Conservation (phyloP, 306 rosid species). For the Sphenostylis stenocarpa region DNA sequence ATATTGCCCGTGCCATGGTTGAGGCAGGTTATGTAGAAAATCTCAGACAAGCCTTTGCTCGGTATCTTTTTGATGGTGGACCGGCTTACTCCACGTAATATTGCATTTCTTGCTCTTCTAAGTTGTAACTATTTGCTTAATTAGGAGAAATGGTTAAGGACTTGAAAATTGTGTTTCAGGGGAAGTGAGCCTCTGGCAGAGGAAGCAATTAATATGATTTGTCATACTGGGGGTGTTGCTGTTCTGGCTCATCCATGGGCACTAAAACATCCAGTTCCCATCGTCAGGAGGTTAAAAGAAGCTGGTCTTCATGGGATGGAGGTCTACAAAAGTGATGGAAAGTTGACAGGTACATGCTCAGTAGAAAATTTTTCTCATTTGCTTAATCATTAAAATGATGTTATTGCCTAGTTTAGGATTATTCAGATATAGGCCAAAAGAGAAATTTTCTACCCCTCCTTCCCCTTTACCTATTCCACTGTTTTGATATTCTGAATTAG, state of each 20-base stretch:
- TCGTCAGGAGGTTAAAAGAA: constrained; percentile 73
- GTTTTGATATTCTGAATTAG: not conserved
- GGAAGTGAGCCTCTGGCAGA: constrained; percentile 89
- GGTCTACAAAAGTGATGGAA: constrained; percentile 91
- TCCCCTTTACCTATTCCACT: not conserved
- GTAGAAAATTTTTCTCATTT: not conserved
- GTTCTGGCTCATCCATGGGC: constrained; percentile 99
- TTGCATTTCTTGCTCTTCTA: constrained; percentile 35
- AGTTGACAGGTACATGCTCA: constrained; percentile 60
- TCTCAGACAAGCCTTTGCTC: constrained; percentile 85
- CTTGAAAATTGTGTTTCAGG: constrained; percentile 50
- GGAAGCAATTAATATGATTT: constrained; percentile 74
- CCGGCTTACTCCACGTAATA: constrained; percentile 92
- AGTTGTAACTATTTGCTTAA: constrained; percentile 1
- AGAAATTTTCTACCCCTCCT: not conserved
- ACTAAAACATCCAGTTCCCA: constrained; percentile 66
- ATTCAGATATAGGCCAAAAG: not conserved
- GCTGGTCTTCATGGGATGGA: constrained; percentile 99
- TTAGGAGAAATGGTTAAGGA: constrained; percentile 1
- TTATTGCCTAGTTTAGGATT: constrained; percentile 4
- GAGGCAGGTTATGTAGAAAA: constrained; percentile 93
- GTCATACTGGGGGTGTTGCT: constrained; percentile 88
- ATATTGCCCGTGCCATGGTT: constrained; percentile 93
- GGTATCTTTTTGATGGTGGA: constrained; percentile 92
- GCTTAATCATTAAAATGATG: constrained; percentile 8